These are phyloP conservation scores for Solanum pimpinellifolium DNA, from an alignment of 257 asterid genomes.

Conservation along the genomic window DNA sequence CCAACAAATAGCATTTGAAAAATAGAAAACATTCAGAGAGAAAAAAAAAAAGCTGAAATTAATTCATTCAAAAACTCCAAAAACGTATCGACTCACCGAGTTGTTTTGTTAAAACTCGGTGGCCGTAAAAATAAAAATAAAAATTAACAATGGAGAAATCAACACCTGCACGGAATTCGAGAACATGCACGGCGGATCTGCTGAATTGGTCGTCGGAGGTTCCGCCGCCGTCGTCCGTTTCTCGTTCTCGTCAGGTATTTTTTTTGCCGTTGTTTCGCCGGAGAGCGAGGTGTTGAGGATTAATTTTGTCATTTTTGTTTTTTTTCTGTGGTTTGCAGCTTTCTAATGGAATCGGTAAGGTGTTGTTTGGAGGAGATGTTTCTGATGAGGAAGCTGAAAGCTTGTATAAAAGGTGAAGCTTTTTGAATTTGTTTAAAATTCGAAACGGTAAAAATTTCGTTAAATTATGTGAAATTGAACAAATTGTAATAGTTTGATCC, in stretches of 20 bases:
- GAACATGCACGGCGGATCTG: slow-evolving; percentile 58
- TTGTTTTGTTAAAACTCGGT: not conserved
- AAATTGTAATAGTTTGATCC: not conserved
- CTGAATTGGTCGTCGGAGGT: slow-evolving; percentile 51
- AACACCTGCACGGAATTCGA: slow-evolving; percentile 45
- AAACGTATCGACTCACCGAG: not conserved
- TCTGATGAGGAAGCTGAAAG: slow-evolving; percentile 80
- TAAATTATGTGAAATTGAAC: not conserved
- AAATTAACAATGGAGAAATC: slow-evolving; percentile 15
- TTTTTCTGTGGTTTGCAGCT: slow-evolving; percentile 17
- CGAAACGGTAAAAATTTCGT: not conserved
- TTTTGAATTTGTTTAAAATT: not conserved
- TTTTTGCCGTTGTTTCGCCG: not conserved
- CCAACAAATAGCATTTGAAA: not conserved
- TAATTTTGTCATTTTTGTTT: not conserved
- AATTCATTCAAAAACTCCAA: not conserved
- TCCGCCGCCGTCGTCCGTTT: slow-evolving; percentile 14
- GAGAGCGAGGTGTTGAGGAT: not conserved
- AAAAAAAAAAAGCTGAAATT: not conserved
- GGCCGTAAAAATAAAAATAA: not conserved
- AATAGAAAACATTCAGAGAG: not conserved
- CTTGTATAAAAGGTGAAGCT: slow-evolving; percentile 51
- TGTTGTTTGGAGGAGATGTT: slow-evolving; percentile 79
- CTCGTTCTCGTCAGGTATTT: slow-evolving; percentile 15
- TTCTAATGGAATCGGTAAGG: slow-evolving; percentile 64